Percentiles rank a stretch among this genome's conserved stretches.
Evolutionary conservation across 192 early-diverging fungal genomes (phyloP).

Genomic region (Umbelopsis isabellina): DNA sequence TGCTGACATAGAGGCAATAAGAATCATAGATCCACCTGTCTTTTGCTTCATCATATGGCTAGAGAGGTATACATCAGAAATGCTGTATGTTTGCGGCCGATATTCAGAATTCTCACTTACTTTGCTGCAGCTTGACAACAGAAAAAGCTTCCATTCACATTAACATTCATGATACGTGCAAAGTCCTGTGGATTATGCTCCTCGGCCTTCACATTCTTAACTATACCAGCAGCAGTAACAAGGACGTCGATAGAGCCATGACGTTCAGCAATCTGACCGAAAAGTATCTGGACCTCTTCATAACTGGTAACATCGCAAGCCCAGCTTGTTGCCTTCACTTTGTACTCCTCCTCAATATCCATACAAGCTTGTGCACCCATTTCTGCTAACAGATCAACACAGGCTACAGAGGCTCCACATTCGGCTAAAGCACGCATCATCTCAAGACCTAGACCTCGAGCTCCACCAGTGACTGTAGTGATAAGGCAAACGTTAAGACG

Average conservation of each 20-base stretch:
- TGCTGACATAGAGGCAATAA: constrained; percentile 40
- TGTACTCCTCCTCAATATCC: constrained; percentile 15
- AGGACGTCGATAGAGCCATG: constrained; percentile 40
- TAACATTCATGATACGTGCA: constrained; percentile 36
- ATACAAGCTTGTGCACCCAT: constrained; percentile 23
- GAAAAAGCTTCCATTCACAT: constrained; percentile 40
- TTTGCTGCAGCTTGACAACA: constrained; percentile 41
- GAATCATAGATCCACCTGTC: constrained; percentile 20
- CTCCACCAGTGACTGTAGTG: constrained; percentile 40
- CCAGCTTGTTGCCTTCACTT: constrained; percentile 36
- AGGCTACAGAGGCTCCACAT: constrained; percentile 41
- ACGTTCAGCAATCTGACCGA: constrained; percentile 32
- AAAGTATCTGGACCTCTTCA: constrained; percentile 29
- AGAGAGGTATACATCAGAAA: too few relatives aligned
- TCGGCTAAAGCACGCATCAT: constrained; percentile 45
- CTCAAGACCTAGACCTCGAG: constrained; percentile 42
- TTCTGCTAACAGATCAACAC: constrained; percentile 32
- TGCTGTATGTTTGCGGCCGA: too few relatives aligned
- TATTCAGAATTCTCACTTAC: constrained; percentile 15
- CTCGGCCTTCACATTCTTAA: constrained; percentile 34
- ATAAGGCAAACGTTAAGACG: too few relatives aligned
- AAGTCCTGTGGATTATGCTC: constrained; percentile 36
- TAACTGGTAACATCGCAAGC: constrained; percentile 38
- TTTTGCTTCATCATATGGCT: constrained; percentile 13
- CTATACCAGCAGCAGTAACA: constrained; percentile 42